Evolutionary conservation across 148 eudicot genomes (phyloP), one percentile per base, ranked within the genome.

Genomic region (Rhododendron ovatum): DNA sequence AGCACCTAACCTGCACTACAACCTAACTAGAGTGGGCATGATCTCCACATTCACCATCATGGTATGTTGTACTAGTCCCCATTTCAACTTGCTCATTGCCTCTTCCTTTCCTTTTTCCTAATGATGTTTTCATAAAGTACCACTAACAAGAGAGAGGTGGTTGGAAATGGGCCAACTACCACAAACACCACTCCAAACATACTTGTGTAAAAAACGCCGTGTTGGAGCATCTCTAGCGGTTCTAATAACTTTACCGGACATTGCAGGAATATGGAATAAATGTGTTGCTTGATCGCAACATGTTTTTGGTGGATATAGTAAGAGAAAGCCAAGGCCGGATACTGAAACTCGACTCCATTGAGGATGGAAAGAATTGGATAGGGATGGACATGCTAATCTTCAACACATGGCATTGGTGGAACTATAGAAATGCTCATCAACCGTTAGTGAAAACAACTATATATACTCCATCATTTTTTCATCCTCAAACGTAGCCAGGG

Each of bases 341-440:
- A 11, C 84, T 95, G 22, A 90, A 87, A 80, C 88, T 94, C 4
- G 93, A 94, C 26, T 91, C 95, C 5, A 87, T 91, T 1, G 78
- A 89, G n/a, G 87, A 67, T 65, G 93, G 93, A 45, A 85, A 90
- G 24, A 87, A 88, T n/a, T 95, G 98, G 98, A 73, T 28, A 85
- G 93, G 89, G 9, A 89, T 90, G 85, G 95, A 95, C 69, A 82
- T 91, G 50, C 87, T 95, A 47, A 84, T 95, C 79, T 93, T 95
- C 86, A 91, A 93, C 83, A 89, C 92, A 18, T 94, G 95, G 95
- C 95, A 94, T 86, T 94, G 96, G 96, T 94, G 96, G 96, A 85
- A 79, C 30, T 82, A 74, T 28, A 85, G 33, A 85, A 15, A 85
- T 13, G 22, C 65, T 28, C 78, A 78, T 0, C 88, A 78, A 45